These are phyloP conservation scores for Kwoniella pini DNA, from an alignment of 768 basidiomycete genomes.

Conservation along the genomic window DNA sequence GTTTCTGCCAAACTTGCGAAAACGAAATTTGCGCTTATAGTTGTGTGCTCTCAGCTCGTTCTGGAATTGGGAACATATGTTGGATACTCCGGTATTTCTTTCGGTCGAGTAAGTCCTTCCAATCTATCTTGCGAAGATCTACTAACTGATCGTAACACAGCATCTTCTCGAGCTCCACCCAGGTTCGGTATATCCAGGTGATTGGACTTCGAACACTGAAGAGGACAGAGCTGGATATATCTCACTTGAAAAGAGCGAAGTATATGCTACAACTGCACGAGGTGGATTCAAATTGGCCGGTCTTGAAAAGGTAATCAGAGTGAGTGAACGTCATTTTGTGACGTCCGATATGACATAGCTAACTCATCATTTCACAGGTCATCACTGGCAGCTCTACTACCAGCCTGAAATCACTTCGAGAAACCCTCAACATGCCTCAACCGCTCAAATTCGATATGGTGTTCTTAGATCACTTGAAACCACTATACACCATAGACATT, in stretches of 20 bases:
- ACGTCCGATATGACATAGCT: background rate
- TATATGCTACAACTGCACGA: conserved; percentile 46
- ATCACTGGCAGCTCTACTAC: conserved; percentile 44
- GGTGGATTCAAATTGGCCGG: conserved; percentile 47
- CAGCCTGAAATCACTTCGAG: conserved; percentile 33
- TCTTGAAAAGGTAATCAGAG: conserved; percentile 45
- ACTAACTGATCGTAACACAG: conserved; percentile 18
- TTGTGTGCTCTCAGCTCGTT: conserved; percentile 27
- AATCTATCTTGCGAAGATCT: background rate
- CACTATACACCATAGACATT: conserved; percentile 50
- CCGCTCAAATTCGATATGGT: conserved; percentile 50
- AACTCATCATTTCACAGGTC: conserved; percentile 24
- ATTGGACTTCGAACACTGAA: conserved; percentile 33
- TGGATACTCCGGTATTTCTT: conserved; percentile 51
- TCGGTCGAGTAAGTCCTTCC: conserved; percentile 38
- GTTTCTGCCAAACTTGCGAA: too few species aligned
- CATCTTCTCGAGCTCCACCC: conserved; percentile 41
- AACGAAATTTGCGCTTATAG: too few species aligned
- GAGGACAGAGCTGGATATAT: conserved; percentile 49
- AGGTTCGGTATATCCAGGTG: conserved; percentile 32
- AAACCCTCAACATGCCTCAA: conserved; percentile 45
- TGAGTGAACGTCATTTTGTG: conserved; percentile 19
- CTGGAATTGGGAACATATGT: conserved; percentile 52
- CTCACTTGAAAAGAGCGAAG: conserved; percentile 48
- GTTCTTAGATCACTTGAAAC: conserved; percentile 53